phyloP scores from a whole-genome alignment of 2,329 filamentous ascomycete species.

The Lizonia empirigonia region DNA sequence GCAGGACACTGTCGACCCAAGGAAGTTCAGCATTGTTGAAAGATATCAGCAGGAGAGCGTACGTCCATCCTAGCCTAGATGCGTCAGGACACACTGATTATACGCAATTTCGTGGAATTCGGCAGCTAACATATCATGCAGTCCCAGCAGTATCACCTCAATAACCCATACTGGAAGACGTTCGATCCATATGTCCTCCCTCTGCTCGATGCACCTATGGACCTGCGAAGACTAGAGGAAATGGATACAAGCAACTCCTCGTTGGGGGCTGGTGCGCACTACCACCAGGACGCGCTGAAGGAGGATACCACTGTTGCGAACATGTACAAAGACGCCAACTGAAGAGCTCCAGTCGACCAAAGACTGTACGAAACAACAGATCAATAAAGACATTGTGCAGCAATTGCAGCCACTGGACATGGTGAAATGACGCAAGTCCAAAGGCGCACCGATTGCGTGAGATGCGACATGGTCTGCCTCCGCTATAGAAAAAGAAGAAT shows the following conservation, averaged over 20 bases:
- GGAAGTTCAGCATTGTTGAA: conserved; percentile 77
- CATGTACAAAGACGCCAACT: conserved; percentile 26
- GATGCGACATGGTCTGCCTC: too few relatives aligned
- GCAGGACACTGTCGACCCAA: conserved; percentile 71
- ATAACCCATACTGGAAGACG: conserved; percentile 75
- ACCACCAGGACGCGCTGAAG: conserved; percentile 28
- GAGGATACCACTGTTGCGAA: conserved; percentile 21
- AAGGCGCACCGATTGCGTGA: too few relatives aligned
- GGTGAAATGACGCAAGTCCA: too few relatives aligned
- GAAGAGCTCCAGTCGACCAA: too few relatives aligned
- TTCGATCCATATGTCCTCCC: conserved; percentile 77
- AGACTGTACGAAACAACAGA: too few relatives aligned
- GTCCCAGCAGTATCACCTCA: conserved; percentile 53
- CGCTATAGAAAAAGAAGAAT: too few relatives aligned
- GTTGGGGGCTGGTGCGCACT: conserved; percentile 38
- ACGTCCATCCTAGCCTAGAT: conserved; percentile 32
- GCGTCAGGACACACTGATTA: not conserved
- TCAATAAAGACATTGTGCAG: too few relatives aligned
- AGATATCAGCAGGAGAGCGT: conserved; percentile 70
- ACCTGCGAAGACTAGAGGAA: conserved; percentile 71
- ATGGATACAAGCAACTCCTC: conserved; percentile 62
- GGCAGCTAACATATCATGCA: conserved; percentile 13
- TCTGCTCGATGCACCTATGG: conserved; percentile 70
- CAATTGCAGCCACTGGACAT: too few relatives aligned
- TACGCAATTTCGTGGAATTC: not conserved